Evolutionary conservation across 2,329 filamentous ascomycete species (phyloP).

Genomic region (Aureobasidium sp.): DNA sequence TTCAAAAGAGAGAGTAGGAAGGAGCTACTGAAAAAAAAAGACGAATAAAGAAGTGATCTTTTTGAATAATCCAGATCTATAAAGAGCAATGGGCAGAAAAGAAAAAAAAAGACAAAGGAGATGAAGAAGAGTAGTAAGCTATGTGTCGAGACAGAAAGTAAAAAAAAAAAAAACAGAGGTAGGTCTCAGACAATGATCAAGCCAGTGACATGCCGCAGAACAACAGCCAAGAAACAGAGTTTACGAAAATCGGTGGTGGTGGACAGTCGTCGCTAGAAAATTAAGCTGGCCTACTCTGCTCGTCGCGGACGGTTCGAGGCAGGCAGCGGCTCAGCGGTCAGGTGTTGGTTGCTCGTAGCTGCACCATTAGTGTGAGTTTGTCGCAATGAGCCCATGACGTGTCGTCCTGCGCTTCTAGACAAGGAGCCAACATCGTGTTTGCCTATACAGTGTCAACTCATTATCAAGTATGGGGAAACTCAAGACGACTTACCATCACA

Average conservation of each 20-base stretch:
- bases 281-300: neutral
- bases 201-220: neutral
- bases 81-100: neutral
- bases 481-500: constrained; percentile 70
- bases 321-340: neutral
- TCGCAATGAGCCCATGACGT: neutral
- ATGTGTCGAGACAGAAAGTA: neutral
- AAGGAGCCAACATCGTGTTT: constrained; percentile 44
- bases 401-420: constrained; percentile 16
- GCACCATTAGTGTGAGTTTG: constrained; percentile 5
- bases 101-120: neutral
- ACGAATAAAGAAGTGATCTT: neutral
- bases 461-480: neutral
- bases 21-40: neutral
- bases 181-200: neutral
- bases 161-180: neutral
- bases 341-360: neutral
- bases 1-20: no score
- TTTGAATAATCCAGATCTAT: neutral
- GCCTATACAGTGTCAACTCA: constrained; percentile 25
- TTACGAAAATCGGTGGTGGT: constrained; percentile 1
- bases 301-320: neutral
- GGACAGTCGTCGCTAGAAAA: neutral
- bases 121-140: neutral
- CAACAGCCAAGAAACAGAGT: neutral